Base-by-base conservation (phyloP, 2,329 filamentous ascomycete genomes). In the Aspergillus brasiliensis region DNA sequence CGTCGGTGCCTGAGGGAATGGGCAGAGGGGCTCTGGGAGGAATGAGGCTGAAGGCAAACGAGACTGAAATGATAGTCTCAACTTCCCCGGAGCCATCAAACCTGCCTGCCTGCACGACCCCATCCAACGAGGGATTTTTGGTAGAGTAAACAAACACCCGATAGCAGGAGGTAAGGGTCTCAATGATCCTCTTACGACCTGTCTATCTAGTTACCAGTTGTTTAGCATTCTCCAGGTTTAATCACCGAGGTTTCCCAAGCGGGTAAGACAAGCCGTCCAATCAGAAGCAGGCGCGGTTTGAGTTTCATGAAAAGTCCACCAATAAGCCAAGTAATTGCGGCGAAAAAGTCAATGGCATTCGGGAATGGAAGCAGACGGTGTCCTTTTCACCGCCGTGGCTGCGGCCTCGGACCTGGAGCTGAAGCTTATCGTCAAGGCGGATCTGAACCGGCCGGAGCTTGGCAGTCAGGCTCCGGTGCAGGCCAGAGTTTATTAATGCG, bases 371-470 rank as follows among this genome's bases (percentile, higher is more conserved):
- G 17, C 19, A 19, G 31, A 40, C 34, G 27, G 25, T 27, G 28
- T 49, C 25, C 46, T 10, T 49, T 49, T 31, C 46, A 49, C 46
- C 46, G 46, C 46, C 25, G 46, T 31, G 23, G n/a, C 17, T 25
- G 28, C 46, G 46, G 46, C 23, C n/a, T 49, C 46, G 23, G 46
- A 31, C 25, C n/a, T 28, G 46, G 46, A 49, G 46, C 46, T 49
- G 46, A 49, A 49, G 46, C 46, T 49, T 49, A 49, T 49, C 46
- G 46, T 28, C 46, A 49, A 34, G 46, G 17, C 25, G 46, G 46
- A 49, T 49, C 46, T 49, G 23, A 28, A 31, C 46, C 25, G 28
- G 7, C 15, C 31, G 25, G 17, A 15, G 46, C 46, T 49, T 49
- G 46, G 46, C 46, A 28, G 28, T 27, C 25, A 49, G 46, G 46